These are phyloP conservation scores for Syncephalastrum racemosum DNA, from an alignment of 371 early-diverging fungal genomes.

Conservation along the genomic window DNA sequence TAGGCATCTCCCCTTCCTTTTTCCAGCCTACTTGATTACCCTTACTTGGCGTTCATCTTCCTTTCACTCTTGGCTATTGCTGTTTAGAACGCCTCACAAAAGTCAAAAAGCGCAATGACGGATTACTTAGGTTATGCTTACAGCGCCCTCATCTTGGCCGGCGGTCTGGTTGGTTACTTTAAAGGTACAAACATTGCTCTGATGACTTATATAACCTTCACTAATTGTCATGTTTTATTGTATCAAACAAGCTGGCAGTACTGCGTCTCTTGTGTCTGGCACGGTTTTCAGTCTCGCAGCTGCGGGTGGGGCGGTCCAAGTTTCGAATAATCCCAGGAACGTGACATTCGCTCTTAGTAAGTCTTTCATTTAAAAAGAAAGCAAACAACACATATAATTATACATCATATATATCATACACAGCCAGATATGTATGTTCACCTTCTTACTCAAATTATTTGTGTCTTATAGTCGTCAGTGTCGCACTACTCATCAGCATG, in stretches of 20 bases:
- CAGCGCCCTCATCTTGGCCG: conserved; percentile 30
- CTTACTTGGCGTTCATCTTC: no score
- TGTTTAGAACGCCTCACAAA: neutral
- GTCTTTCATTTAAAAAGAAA: neutral
- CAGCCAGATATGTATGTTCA: neutral
- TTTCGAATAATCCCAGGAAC: conserved; percentile 44
- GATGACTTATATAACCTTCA: conserved; percentile 1
- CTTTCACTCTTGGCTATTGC: neutral
- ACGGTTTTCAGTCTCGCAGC: conserved; percentile 39
- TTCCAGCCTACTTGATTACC: neutral
- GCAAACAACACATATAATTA: neutral
- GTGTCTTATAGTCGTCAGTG: conserved; percentile 34
- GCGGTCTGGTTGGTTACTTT: conserved; percentile 46
- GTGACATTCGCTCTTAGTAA: conserved; percentile 46
- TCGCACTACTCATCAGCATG: conserved; percentile 54
- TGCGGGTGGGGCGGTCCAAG: conserved; percentile 43
- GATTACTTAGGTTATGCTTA: conserved; percentile 46
- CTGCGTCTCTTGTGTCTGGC: conserved; percentile 45
- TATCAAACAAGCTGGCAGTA: conserved; percentile 40
- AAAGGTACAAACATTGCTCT: conserved; percentile 30
- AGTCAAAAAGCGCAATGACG: conserved; percentile 23
- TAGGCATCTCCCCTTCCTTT: neutral
- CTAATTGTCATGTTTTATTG: neutral
- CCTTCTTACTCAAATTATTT: neutral
- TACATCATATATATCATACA: neutral